A percentile compares a stretch with the other conserved stretches of the same genome.
Conservation (phyloP, 2,329 filamentous ascomycete genomes). For the Fusarium sp. region DNA sequence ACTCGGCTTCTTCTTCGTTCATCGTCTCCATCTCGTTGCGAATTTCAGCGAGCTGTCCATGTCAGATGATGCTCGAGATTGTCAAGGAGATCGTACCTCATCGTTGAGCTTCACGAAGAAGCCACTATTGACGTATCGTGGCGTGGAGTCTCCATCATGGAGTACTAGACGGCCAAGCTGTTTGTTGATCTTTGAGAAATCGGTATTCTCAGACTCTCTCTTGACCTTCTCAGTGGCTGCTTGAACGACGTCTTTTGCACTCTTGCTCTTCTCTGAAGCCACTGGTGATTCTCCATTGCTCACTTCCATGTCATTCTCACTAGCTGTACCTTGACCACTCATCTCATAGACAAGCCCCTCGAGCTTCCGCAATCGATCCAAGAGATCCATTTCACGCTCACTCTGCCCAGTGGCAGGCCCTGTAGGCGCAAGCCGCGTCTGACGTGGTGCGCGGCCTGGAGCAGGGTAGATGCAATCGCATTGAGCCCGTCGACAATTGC, state of each 20-base stretch:
- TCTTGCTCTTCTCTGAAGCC: background rate
- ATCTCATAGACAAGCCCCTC: conserved; percentile 79
- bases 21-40: conserved; percentile 32
- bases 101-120: conserved; percentile 82
- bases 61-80: background rate
- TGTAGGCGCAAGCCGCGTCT: conserved; percentile 63
- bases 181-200: conserved; percentile 52
- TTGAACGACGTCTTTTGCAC: conserved; percentile 20
- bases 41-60: conserved; percentile 27
- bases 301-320: background rate
- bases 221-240: conserved; percentile 25
- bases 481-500: conserved; percentile 61
- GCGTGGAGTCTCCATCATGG: conserved; percentile 74
- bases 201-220: conserved; percentile 52
- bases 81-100: conserved; percentile 62
- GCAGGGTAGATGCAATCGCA: conserved; percentile 80
- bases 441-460: conserved; percentile 76
- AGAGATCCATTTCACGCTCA: conserved; percentile 72
- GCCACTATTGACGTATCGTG: conserved; percentile 78
- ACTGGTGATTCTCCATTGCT: background rate
- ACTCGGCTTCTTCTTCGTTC: conserved; percentile 19
- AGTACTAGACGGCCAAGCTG: conserved; percentile 71
- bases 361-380: conserved; percentile 76
- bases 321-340: conserved; percentile 61
- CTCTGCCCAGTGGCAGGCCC: conserved; percentile 59